phyloP scores from a whole-genome alignment of 2,329 filamentous ascomycete genomes.

The Talaromyces funiculosus region DNA sequence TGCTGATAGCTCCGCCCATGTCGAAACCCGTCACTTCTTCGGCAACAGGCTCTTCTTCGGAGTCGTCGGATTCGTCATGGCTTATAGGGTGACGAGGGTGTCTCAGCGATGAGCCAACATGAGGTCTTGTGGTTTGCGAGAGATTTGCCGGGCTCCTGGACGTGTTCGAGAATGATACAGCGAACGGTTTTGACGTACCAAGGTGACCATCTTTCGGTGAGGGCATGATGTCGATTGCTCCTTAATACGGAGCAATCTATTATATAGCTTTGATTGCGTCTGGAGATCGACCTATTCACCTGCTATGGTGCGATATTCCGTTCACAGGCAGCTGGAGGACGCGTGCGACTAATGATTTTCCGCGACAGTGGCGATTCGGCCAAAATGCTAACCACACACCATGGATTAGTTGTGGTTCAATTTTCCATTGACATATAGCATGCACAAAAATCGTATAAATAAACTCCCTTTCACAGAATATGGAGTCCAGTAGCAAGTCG shows the following conservation, averaged over 20 bases:
- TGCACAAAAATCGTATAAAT: no score
- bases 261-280: background rate
- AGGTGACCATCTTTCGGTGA: background rate
- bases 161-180: slow-evolving; percentile 36
- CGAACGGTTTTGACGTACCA: slow-evolving; percentile 31
- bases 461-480: background rate
- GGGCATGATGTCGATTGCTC: background rate
- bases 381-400: background rate
- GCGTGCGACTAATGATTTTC: no score
- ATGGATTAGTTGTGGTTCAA: background rate
- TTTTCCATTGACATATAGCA: background rate
- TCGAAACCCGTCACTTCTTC: slow-evolving; percentile 54
- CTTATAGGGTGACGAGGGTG: slow-evolving; percentile 28
- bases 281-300: background rate
- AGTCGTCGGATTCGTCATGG: slow-evolving; percentile 54
- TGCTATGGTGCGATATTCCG: no score
- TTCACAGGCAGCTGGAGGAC: no score
- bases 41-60: slow-evolving; percentile 26
- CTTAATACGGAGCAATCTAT: background rate
- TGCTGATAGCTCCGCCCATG: slow-evolving; percentile 35
- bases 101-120: slow-evolving; percentile 15
- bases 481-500: background rate
- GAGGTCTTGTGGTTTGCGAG: slow-evolving; percentile 21
- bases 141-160: slow-evolving; percentile 18
- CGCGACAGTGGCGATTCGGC: background rate